Base-by-base conservation (phyloP, 164 flowering plant species). In the Magnolia changhungtana region DNA sequence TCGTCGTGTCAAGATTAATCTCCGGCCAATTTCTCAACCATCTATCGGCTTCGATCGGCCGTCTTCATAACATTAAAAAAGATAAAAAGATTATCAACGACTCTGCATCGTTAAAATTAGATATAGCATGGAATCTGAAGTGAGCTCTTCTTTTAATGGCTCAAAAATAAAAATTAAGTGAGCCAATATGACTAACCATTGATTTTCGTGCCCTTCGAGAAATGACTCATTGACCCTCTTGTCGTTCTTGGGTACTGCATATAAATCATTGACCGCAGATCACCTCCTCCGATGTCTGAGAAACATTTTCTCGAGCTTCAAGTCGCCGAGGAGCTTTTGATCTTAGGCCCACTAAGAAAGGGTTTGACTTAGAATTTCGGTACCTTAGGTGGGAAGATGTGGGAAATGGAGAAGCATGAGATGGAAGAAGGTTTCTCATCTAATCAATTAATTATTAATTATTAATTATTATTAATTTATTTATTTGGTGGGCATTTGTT, bases 321-420 rank as follows among this genome's bases (percentile, higher is more conserved):
- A 70, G 23, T 65, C 29, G 1, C 29, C 58, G 58, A 27, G 68
- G 4, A 55, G 18, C 8, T 45, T 14, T 2, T 7, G 69, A 23
- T 8, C 7, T 21, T 24, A 71, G 69, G 61, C 21, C 19, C 11
- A 51, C 24, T 11, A 69, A 73, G 14, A 69, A 59, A 76, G 78
- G 77, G 83, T 78, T 89, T 86, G 90, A 86, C 89, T 83, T 84
- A n/a, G 65, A 37, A 37, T 6, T 19, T 55, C 31, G 50, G 18
- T 14, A 61, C 20, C 11, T 74, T 21, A 5, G 23, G 67, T 37
- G 27, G n/a, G 19, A 18, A 68, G 7, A 55, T 75, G 82, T 87
- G 72, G 84, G 84, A 79, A 76, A 73, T 74, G 74, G 79, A 75
- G 87, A 80, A 82, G 76, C 79, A 69, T 75, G 70, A 69, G 58